Percentiles rank a stretch among this genome's conserved stretches.
These are phyloP conservation scores for Crassisporium funariophilum DNA, from an alignment of 768 basidiomycete species.

Conservation along the genomic window DNA sequence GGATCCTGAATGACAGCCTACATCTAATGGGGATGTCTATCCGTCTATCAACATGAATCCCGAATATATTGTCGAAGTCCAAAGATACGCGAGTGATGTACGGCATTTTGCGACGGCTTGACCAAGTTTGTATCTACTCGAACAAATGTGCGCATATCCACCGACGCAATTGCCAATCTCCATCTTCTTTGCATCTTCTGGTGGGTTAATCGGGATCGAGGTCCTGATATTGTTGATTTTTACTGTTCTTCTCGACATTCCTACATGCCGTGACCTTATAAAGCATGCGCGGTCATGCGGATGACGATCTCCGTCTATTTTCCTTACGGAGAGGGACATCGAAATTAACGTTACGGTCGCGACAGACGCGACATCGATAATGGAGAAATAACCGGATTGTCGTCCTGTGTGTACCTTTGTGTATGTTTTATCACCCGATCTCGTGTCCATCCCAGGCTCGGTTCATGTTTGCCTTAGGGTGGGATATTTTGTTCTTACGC, in stretches of 20 bases:
- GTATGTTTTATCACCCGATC: background rate
- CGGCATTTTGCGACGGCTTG: constrained; percentile 17
- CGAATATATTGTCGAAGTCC: constrained; percentile 33
- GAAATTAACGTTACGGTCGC: too few species aligned
- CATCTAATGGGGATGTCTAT: constrained; percentile 14
- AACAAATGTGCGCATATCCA: too few species aligned
- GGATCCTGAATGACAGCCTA: constrained; percentile 12
- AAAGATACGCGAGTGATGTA: constrained; percentile 24
- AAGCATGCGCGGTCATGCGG: too few species aligned
- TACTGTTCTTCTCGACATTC: too few species aligned
- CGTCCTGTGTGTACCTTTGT: constrained; percentile 4
- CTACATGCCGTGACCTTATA: too few species aligned
- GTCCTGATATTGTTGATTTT: too few species aligned
- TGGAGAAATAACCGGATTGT: constrained; percentile 13
- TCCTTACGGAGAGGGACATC: too few species aligned
- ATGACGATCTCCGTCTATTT: too few species aligned
- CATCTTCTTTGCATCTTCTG: background rate
- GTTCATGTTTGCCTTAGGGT: constrained; percentile 5
- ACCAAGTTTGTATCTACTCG: too few species aligned
- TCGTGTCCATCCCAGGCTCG: background rate
- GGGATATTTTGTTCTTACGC: too few species aligned
- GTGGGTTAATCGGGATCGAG: too few species aligned
- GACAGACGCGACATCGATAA: constrained; percentile 15
- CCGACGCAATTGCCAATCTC: constrained; percentile 2
- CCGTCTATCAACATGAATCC: constrained; percentile 18